Base-by-base conservation (phyloP, 2,329 filamentous ascomycete species). In the Pleurostoma richardsiae region DNA sequence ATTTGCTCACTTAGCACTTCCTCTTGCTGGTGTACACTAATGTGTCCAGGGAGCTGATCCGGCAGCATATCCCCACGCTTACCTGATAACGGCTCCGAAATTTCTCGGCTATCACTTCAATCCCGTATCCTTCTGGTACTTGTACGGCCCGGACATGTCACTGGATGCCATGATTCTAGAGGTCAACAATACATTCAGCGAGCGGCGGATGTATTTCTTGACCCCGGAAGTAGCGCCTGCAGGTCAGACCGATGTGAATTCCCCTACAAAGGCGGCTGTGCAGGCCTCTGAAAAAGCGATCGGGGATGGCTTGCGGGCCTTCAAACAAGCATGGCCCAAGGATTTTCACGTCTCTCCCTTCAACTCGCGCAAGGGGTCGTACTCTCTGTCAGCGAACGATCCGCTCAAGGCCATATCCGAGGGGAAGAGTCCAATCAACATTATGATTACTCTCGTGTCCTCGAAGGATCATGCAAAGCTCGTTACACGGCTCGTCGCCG, bases 291-390 rank as follows among this genome's bases (percentile, higher is more conserved):
- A 5, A 31, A 50, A 47, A 36, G 36, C 30, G 44, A 40, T 41
- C n/a, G 33, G 29, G 6, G 45, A 7, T n/a, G 36, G 6, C 31
- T 43, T 6, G 45, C 44, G 19, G 54, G 61, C 43, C 4, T 75
- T 83, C 57, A 73, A 65, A 11, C 69, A 75, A 26, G 66, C 67
- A 0, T 87, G 82, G 79, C 62, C 68, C 5, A 90, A 91, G 55
- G 85, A 88, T 53, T 88, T 90, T 52, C 86, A 89, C 57, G 83
- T 89, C 19, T 90, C 85, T 1, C 83, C 84, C 0, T 90, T 90
- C 71, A 90, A 86, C 59, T 79, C 76, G 5, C 71, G 76, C 30
- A 74, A 76, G 44, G 79, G 79, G 3, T 65, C 65, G 0, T 84
- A 82, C 56, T 77, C 72, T 2, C 56, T 83, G 10, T 55, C 65